phyloP scores from a whole-genome alignment of 805 yeast genomes.

The Cyberlindnera amylophila region DNA sequence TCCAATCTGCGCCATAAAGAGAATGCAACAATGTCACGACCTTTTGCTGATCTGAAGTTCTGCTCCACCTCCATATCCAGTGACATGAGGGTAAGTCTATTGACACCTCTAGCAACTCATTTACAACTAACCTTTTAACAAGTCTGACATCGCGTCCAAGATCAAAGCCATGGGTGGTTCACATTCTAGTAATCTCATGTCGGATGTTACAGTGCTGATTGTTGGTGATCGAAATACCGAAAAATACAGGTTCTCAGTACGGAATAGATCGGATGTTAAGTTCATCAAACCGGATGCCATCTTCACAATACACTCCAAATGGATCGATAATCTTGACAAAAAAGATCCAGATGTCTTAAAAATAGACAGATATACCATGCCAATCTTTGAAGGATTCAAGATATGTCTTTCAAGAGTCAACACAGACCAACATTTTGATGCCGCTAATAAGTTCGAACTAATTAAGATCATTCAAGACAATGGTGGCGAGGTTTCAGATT shows the following conservation, averaged over 20 bases:
- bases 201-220: slow-evolving; percentile 54
- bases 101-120: neutral
- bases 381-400: slow-evolving; percentile 40
- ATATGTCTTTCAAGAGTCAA: slow-evolving; percentile 37
- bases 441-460: slow-evolving; percentile 32
- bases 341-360: slow-evolving; percentile 21
- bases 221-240: slow-evolving; percentile 57
- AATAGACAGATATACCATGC: slow-evolving; percentile 30
- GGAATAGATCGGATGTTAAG: slow-evolving; percentile 50
- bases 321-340: slow-evolving; percentile 50
- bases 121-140: neutral
- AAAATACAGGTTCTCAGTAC: slow-evolving; percentile 49
- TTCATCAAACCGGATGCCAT: slow-evolving; percentile 50
- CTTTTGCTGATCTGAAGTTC: slow-evolving; percentile 22
- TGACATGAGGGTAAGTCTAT: slow-evolving; percentile 16
- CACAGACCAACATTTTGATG: slow-evolving; percentile 19
- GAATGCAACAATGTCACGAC: slow-evolving; percentile 16
- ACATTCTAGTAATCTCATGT: slow-evolving; percentile 53
- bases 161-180: slow-evolving; percentile 57
- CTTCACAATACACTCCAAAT: slow-evolving; percentile 39
- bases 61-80: slow-evolving; percentile 27
- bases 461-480: slow-evolving; percentile 33
- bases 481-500: slow-evolving; percentile 51
- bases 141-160: slow-evolving; percentile 39
- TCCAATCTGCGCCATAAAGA: neutral